A percentile compares a stretch with the other conserved stretches of the same genome.
phyloP scores from a whole-genome alignment of 83 land plant species.

The Thuja plicata region DNA sequence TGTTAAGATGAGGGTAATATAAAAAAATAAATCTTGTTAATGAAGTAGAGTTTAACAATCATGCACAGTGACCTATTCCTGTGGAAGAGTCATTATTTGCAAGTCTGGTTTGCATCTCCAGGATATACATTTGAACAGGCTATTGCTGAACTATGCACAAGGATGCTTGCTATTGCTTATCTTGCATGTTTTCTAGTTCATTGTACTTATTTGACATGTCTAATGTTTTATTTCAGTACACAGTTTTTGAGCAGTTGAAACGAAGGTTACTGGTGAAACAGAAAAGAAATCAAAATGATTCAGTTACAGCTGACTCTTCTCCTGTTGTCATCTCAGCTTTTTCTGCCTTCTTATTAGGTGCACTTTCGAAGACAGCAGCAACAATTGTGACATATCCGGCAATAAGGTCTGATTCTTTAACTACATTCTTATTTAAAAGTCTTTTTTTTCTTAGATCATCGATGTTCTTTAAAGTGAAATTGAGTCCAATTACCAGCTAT shows the following conservation, averaged over 20 bases:
- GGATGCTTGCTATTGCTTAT: not conserved
- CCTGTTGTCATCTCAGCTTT: slow-evolving; percentile 84
- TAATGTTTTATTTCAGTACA: slow-evolving; percentile 60
- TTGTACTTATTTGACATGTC: slow-evolving; percentile 9
- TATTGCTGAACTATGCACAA: not conserved
- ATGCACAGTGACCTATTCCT: not conserved
- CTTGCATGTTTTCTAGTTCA: not conserved
- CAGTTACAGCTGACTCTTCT: slow-evolving; percentile 31
- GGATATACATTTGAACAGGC: not conserved
- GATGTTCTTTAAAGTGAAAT: not conserved
- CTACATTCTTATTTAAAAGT: not conserved
- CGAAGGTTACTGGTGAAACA: slow-evolving; percentile 41
- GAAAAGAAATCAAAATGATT: slow-evolving; percentile 17
- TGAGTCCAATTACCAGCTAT: not conserved
- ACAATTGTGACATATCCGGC: slow-evolving; percentile 89
- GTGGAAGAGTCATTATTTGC: not conserved
- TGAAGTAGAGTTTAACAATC: not conserved
- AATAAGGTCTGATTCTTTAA: slow-evolving; percentile 58
- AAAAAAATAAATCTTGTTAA: not conserved
- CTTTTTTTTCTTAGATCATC: not conserved
- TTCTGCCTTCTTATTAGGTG: slow-evolving; percentile 83
- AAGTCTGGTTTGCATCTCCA: not conserved
- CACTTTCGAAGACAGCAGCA: slow-evolving; percentile 83
- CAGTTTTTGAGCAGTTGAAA: slow-evolving; percentile 91
- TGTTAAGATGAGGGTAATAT: not conserved